A percentile compares a stretch with the other conserved stretches of the same genome.
Evolutionary conservation across 495 filamentous ascomycete genomes (phyloP).

Genomic region (Amorphotheca resinae): DNA sequence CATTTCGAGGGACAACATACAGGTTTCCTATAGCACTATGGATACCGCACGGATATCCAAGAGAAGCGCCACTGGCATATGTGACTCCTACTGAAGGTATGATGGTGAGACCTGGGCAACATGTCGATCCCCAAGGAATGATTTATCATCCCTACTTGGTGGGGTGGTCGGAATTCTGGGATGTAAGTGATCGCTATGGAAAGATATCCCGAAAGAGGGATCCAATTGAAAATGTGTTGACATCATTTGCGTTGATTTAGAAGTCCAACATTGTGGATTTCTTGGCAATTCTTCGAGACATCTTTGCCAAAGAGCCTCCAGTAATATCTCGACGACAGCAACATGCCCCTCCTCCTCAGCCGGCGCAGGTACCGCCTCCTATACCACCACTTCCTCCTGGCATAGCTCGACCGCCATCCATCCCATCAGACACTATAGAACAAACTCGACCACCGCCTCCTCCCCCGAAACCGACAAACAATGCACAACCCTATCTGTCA

Average conservation of each 20-base stretch:
- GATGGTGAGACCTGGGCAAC: constrained; percentile 80
- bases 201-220: neutral
- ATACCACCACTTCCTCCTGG: constrained; percentile 60
- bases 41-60: constrained; percentile 89
- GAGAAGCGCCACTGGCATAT: constrained; percentile 72
- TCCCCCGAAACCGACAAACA: constrained; percentile 23
- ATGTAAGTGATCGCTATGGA: constrained; percentile 44
- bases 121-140: constrained; percentile 87
- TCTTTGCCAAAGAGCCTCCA: constrained; percentile 91
- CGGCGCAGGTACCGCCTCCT: constrained; percentile 45
- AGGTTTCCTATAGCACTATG: constrained; percentile 86
- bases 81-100: constrained; percentile 82
- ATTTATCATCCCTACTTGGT: constrained; percentile 94
- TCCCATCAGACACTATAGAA: constrained; percentile 9
- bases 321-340: constrained; percentile 62
- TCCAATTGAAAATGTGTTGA: constrained; percentile 15
- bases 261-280: constrained; percentile 73
- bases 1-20: constrained; percentile 80
- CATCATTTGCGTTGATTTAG: constrained; percentile 28
- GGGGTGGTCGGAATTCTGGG: constrained; percentile 78
- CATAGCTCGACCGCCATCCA: constrained; percentile 26
- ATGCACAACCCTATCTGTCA: constrained; percentile 2
- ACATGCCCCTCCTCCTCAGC: constrained; percentile 28
- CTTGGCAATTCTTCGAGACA: constrained; percentile 65
- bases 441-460: constrained; percentile 27